phyloP scores from a whole-genome alignment of 1,284 basidiomycete genomes.

The Apiotrichum brassicae region DNA sequence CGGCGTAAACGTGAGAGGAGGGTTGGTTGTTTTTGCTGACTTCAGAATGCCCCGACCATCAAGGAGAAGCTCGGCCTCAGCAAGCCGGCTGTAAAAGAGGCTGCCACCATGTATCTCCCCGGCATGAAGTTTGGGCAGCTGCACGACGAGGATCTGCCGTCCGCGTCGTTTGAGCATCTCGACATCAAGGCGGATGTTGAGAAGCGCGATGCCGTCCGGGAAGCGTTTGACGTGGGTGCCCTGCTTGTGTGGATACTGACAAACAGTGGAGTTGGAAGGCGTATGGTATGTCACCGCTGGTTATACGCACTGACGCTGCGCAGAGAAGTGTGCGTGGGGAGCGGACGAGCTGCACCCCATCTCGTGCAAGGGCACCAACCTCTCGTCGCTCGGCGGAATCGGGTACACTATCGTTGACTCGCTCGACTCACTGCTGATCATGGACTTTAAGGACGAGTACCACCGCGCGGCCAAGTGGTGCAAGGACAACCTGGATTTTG shows the following conservation, averaged over 20 bases:
- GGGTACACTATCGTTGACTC: constrained; percentile 80
- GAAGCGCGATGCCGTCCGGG: constrained; percentile 63
- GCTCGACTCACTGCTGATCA: constrained; percentile 78
- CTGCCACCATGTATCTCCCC: constrained; percentile 1
- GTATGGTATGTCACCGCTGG: constrained; percentile 54
- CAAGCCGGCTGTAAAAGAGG: not conserved
- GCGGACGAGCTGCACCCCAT: constrained; percentile 80
- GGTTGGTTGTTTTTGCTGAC: not conserved
- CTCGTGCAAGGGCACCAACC: constrained; percentile 63
- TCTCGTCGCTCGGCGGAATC: constrained; percentile 67
- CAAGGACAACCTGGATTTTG: constrained; percentile 61
- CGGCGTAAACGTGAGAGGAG: not conserved
- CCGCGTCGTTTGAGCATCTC: constrained; percentile 2
- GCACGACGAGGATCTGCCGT: constrained; percentile 12
- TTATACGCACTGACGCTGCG: not conserved
- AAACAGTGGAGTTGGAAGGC: constrained; percentile 68
- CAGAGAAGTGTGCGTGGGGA: constrained; percentile 77
- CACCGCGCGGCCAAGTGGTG: constrained; percentile 73
- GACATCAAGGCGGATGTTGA: constrained; percentile 53
- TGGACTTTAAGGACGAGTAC: constrained; percentile 77
- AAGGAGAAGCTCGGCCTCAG: not conserved
- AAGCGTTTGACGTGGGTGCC: constrained; percentile 64
- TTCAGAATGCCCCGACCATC: not conserved
- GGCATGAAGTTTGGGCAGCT: constrained; percentile 11
- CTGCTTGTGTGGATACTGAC: not conserved